Evolutionary conservation across 2,329 filamentous ascomycete species (phyloP).

Genomic region (Teratosphaeria zuluensis): DNA sequence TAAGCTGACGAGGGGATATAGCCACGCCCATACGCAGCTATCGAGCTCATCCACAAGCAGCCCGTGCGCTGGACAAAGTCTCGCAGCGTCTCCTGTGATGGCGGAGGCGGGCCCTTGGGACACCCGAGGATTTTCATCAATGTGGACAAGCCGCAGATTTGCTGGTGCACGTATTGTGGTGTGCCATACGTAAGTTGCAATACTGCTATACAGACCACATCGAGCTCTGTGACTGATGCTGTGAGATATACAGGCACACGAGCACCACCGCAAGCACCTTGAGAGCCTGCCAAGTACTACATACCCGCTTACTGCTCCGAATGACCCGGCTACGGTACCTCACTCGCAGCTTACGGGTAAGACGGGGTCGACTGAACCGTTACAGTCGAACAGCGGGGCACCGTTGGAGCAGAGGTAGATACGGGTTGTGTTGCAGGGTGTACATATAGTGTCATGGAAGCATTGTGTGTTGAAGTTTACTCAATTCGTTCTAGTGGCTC

Average conservation of each 20-base stretch:
- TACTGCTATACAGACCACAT: too few species aligned
- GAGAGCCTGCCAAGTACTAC: slow-evolving; percentile 65
- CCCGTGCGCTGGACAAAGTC: slow-evolving; percentile 87
- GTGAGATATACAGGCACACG: slow-evolving; percentile 59
- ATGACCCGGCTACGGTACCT: slow-evolving; percentile 49
- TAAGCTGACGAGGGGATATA: slow-evolving; percentile 30
- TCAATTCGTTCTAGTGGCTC: too few species aligned
- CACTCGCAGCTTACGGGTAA: slow-evolving; percentile 29
- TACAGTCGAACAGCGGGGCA: slow-evolving; percentile 49
- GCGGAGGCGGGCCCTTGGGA: slow-evolving; percentile 79
- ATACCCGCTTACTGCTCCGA: slow-evolving; percentile 60
- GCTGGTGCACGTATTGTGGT: slow-evolving; percentile 84
- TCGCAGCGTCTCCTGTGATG: slow-evolving; percentile 75
- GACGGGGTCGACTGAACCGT: slow-evolving; percentile 22
- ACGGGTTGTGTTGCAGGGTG: not conserved
- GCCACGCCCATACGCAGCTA: slow-evolving; percentile 83
- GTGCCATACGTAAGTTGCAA: slow-evolving; percentile 88
- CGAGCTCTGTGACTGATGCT: too few species aligned
- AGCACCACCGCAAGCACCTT: slow-evolving; percentile 76
- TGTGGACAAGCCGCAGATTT: slow-evolving; percentile 91
- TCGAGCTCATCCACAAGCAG: slow-evolving; percentile 92
- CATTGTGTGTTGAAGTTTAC: not conserved
- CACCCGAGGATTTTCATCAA: slow-evolving; percentile 97
- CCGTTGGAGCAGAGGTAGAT: slow-evolving; percentile 51
- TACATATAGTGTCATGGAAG: not conserved